A percentile compares a stretch with the other conserved stretches of the same genome.
These are phyloP conservation scores for Arthromyces matolae DNA, from an alignment of 768 basidiomycete genomes.

Conservation along the genomic window DNA sequence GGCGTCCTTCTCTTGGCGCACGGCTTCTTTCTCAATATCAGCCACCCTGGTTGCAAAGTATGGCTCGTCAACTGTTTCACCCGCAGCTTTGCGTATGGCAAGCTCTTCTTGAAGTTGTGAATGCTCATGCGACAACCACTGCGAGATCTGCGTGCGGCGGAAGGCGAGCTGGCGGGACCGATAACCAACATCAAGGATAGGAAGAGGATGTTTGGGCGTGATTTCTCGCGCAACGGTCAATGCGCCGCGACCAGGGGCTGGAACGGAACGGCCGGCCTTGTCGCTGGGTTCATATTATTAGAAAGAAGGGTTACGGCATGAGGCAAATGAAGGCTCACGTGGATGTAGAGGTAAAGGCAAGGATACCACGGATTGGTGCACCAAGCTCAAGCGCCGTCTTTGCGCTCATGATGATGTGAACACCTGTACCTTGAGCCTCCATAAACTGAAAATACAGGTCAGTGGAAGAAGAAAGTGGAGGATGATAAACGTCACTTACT, in stretches of 20 bases:
- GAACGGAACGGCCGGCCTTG: conserved; percentile 97
- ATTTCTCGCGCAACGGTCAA: conserved; percentile 86
- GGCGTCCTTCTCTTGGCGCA: conserved; percentile 88
- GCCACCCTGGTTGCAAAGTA: conserved; percentile 76
- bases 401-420: conserved; percentile 96
- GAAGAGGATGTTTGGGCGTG: conserved; percentile 70
- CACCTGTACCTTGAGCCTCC: conserved; percentile 96
- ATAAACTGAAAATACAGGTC: conserved; percentile 59
- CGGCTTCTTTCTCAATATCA: conserved; percentile 87
- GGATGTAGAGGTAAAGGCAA: conserved; percentile 95
- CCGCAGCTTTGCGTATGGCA: conserved; percentile 52
- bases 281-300: conserved; percentile 50
- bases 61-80: conserved; percentile 52
- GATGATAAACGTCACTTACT: conserved; percentile 41
- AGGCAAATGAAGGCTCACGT: conserved; percentile 52
- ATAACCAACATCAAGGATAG: conserved; percentile 81
- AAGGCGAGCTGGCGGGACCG: conserved; percentile 92
- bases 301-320: not conserved
- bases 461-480: conserved; percentile 7
- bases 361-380: conserved; percentile 86
- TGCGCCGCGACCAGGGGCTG: conserved; percentile 93
- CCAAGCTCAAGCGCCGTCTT: conserved; percentile 95
- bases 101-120: conserved; percentile 79
- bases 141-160: conserved; percentile 91
- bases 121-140: conserved; percentile 92